Base-by-base conservation (phyloP, 2,329 filamentous ascomycete genomes). In the Fusarium sp. region DNA sequence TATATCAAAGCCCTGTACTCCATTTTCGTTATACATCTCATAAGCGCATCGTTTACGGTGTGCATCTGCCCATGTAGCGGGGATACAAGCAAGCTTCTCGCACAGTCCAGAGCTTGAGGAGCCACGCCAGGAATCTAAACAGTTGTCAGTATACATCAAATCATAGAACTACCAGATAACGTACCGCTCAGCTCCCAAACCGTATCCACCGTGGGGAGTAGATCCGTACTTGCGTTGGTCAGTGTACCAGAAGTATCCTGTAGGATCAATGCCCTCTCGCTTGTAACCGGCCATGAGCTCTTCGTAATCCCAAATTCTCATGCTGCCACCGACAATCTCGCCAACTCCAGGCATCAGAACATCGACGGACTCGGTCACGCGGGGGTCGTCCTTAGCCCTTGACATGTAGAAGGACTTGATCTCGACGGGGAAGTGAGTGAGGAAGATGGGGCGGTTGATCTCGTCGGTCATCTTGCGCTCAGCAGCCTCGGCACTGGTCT, bases 381-480 rank as follows among this genome's bases (percentile, higher is more conserved):
- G 90, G 36, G 84, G 85, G 81, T 99, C 96, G 36, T 89, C 84
- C 48, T 88, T 87, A 78, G 96, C 96, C 84, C 93, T 95, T 85
- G 95, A 92, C 96, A 99, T 99, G 89, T 99, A 99, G 84, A 99
- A 99, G 3, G 96, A 93, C 88, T 99, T 99, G 88, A 99, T 98
- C 85, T 96, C 94, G 68, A 92, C 92, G 26, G 96, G 96, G 90
- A 99, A 99, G 85, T 98, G 96, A 6, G 96, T 98, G 47, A 98
- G 89, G 87, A 98, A 94, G 83, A 99, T 98, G 71, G 96, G 96
- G 62, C 90, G 87, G 90, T 97, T 96, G 87, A 99, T 97, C 77
- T 92, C 93, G 82, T 99, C 96, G 3, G 96, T 98, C 96, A 99
- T 99, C 81, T 88, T 90, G 78, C 96, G 93, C 89, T 99, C 96